Evolutionary conservation across 2,329 filamentous ascomycete species (phyloP).

Genomic region (Drechslerella stenobrocha): DNA sequence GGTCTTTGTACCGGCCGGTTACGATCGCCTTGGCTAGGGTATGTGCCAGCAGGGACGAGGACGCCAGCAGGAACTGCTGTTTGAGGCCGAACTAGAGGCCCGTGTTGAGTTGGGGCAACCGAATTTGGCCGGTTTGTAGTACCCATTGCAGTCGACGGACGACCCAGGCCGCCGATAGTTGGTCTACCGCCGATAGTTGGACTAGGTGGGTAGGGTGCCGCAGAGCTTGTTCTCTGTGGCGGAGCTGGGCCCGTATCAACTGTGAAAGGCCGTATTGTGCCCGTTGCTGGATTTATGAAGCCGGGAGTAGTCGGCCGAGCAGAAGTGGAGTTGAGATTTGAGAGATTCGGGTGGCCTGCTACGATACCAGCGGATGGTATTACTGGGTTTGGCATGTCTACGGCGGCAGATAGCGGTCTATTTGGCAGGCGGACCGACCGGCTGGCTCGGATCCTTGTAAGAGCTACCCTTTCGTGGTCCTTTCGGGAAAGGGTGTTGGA

Average conservation of each 20-base stretch:
- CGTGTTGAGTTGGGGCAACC: slow-evolving; percentile 9
- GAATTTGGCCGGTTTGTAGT: slow-evolving; percentile 19
- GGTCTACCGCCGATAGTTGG: slow-evolving; percentile 10
- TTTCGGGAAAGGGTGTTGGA: slow-evolving; percentile 82
- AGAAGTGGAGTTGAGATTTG: slow-evolving; percentile 6
- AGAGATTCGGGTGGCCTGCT: slow-evolving; percentile 17
- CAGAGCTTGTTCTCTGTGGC: slow-evolving; percentile 30
- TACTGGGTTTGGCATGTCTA: slow-evolving; percentile 43
- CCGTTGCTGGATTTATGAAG: slow-evolving; percentile 44
- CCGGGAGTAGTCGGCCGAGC: slow-evolving; percentile 30
- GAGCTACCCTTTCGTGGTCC: slow-evolving; percentile 89
- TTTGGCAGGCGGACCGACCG: slow-evolving; percentile 39
- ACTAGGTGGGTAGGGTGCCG: slow-evolving; percentile 41
- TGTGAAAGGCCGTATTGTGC: slow-evolving; percentile 38
- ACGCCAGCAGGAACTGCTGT: slow-evolving; percentile 37
- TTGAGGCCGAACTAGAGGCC: slow-evolving; percentile 33
- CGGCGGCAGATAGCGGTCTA: slow-evolving; percentile 24
- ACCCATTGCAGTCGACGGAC: slow-evolving; percentile 35
- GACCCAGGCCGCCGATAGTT: slow-evolving; percentile 10
- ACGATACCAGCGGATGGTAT: slow-evolving; percentile 21
- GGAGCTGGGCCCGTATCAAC: slow-evolving; percentile 10
- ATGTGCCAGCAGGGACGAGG: slow-evolving; percentile 44
- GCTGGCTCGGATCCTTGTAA: slow-evolving; percentile 71
- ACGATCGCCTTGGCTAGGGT: slow-evolving; percentile 25
- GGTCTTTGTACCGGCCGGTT: slow-evolving; percentile 29